Evolutionary conservation across 805 yeast genomes (phyloP).

Genomic region (Cephaloascus fragrans): DNA sequence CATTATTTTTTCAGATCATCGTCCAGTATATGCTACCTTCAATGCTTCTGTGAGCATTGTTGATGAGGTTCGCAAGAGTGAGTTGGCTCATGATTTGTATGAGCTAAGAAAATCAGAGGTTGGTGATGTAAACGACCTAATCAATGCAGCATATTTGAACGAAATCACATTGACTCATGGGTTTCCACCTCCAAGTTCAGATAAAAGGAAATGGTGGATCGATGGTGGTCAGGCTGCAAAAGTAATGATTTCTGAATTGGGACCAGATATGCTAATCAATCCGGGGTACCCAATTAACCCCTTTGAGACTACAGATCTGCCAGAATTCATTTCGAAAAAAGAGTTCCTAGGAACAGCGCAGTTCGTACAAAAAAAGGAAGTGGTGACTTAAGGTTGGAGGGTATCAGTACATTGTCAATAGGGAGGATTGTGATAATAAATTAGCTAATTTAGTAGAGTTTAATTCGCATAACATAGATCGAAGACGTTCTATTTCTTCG

Average conservation of each 20-base stretch:
- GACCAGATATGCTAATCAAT: conserved; percentile 44
- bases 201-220: conserved; percentile 84
- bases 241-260: conserved; percentile 41
- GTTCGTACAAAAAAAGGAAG: too few species aligned
- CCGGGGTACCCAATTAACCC: conserved; percentile 70
- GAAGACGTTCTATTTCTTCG: too few species aligned
- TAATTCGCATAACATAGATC: too few species aligned
- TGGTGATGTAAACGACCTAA: conserved; percentile 29
- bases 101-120: conserved; percentile 38
- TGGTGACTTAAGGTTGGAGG: too few species aligned
- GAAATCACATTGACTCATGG: conserved; percentile 19
- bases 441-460: too few species aligned
- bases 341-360: too few species aligned
- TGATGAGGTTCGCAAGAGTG: conserved; percentile 48
- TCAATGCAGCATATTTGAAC: conserved; percentile 6
- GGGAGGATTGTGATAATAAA: too few species aligned
- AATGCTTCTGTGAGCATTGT: conserved; percentile 53
- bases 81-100: conserved; percentile 49
- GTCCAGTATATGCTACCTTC: conserved; percentile 78
- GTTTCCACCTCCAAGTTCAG: conserved; percentile 87
- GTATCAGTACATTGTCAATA: too few species aligned
- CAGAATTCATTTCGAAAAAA: conserved; percentile 34
- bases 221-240: conserved; percentile 69
- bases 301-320: conserved; percentile 41
- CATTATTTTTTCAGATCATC: conserved; percentile 73